phyloP scores from a whole-genome alignment of 768 basidiomycete genomes.

The Agaricus blazei region DNA sequence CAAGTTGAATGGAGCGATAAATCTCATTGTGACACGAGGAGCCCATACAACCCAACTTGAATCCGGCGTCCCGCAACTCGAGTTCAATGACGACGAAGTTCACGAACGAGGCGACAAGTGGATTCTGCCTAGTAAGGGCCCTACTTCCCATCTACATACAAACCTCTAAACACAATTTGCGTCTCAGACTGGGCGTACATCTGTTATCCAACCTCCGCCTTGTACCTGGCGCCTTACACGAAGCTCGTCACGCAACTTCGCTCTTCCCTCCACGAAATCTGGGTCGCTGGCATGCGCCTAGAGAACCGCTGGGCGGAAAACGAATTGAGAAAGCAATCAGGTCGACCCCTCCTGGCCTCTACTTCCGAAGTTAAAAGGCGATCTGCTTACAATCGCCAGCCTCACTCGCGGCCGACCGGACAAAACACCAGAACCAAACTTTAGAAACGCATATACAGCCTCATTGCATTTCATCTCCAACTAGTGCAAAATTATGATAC shows the following conservation, averaged over 20 bases:
- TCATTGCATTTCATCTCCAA: no score
- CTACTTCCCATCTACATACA: no score
- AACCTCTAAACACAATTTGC: background rate
- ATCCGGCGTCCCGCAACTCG: background rate
- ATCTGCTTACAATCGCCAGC: background rate
- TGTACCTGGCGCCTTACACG: background rate
- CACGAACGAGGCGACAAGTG: background rate
- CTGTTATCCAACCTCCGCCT: background rate
- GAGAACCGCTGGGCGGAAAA: conserved; percentile 1
- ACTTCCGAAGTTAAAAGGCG: background rate
- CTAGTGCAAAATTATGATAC: no score
- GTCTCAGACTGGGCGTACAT: conserved; percentile 6
- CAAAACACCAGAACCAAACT: no score
- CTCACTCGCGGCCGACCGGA: background rate
- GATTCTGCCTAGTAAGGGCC: conserved; percentile 2
- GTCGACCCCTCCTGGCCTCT: background rate
- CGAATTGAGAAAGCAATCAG: conserved; percentile 1
- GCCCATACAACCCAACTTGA: background rate
- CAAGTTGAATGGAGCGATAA: background rate
- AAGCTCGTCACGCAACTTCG: background rate
- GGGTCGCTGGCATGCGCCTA: background rate
- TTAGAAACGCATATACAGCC: no score
- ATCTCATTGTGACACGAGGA: conserved; percentile 1
- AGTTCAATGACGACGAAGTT: background rate
- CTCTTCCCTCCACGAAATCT: background rate